Percentiles rank a stretch among this genome's conserved stretches.
Conservation (phyloP, 164 flowering plant species). For the Tetrastigma voinierianum region DNA sequence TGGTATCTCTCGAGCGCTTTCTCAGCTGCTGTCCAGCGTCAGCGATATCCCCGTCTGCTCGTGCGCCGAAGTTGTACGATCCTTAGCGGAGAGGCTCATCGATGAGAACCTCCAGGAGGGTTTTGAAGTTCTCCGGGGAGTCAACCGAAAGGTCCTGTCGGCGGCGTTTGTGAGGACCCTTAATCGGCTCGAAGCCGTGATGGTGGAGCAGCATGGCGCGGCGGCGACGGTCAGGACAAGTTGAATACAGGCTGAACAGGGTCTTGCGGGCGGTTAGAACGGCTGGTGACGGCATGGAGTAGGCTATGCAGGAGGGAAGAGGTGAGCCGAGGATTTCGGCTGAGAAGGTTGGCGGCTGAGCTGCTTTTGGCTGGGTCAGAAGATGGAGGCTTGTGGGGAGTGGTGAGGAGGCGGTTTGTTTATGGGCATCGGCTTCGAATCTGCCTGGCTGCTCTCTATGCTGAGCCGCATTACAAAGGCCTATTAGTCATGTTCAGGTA, state of each 20-base stretch:
- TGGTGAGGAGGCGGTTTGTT: constrained; percentile 51
- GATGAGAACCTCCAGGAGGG: constrained; percentile 61
- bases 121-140: constrained; percentile 33
- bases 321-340: constrained; percentile 26
- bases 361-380: constrained; percentile 73
- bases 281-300: constrained; percentile 19
- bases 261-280: constrained; percentile 30
- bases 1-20: constrained; percentile 64
- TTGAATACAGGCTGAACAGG: constrained; percentile 18
- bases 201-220: constrained; percentile 14
- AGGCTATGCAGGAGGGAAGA: constrained; percentile 14
- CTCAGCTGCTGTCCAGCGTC: constrained; percentile 57
- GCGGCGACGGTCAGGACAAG: constrained; percentile 9
- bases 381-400: constrained; percentile 57
- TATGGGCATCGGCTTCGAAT: constrained; percentile 65
- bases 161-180: constrained; percentile 60
- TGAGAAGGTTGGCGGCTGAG: constrained; percentile 87
- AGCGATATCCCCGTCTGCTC: constrained; percentile 66
- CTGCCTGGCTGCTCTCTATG: constrained; percentile 62
- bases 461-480: constrained; percentile 65
- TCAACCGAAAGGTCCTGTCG: constrained; percentile 58
- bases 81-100: constrained; percentile 62
- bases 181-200: constrained; percentile 41
- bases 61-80: constrained; percentile 65
- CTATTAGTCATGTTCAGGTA: constrained; percentile 69